Evolutionary conservation across 1,284 basidiomycete genomes (phyloP).

Genomic region (Vanrija sp.): DNA sequence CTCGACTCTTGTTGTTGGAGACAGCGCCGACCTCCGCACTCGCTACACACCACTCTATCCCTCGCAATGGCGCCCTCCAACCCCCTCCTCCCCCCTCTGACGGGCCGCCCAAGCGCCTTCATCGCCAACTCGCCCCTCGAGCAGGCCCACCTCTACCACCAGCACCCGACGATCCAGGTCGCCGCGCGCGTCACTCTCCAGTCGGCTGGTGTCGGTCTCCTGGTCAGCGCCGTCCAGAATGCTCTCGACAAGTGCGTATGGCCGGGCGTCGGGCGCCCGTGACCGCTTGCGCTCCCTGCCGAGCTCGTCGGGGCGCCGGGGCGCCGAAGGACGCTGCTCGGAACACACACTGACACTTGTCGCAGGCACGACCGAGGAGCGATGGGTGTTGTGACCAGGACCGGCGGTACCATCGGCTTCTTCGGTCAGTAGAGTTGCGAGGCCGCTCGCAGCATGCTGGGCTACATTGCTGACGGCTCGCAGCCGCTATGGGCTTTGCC

Average conservation of each 20-base stretch:
- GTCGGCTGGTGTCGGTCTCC: constrained; percentile 66
- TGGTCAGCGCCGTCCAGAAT: constrained; percentile 80
- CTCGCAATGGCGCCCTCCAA: constrained; percentile 23
- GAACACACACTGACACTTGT: constrained; percentile 7
- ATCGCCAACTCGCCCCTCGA: constrained; percentile 39
- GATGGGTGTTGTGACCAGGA: constrained; percentile 75
- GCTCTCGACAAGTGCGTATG: constrained; percentile 59
- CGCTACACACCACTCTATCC: constrained; percentile 3
- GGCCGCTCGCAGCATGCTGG: not conserved
- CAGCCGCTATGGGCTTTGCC: constrained; percentile 86
- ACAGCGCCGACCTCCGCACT: not conserved
- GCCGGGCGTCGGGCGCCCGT: not conserved
- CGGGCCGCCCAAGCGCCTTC: constrained; percentile 24
- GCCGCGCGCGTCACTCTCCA: constrained; percentile 64
- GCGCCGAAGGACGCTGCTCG: too few relatives aligned
- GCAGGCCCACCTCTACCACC: constrained; percentile 34
- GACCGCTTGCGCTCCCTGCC: not conserved
- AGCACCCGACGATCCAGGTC: constrained; percentile 33
- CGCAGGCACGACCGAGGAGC: constrained; percentile 71
- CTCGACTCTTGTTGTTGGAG: constrained; percentile 2
- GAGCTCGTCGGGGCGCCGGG: not conserved
- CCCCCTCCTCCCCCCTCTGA: constrained; percentile 37
- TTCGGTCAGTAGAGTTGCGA: constrained; percentile 61
- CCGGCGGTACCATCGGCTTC: constrained; percentile 72
- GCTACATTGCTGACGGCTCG: constrained; percentile 2